A percentile compares a stretch with the other conserved stretches of the same genome.
phyloP scores from a whole-genome alignment of 192 early-diverging fungal genomes.

The Pilobolus umbonatus region DNA sequence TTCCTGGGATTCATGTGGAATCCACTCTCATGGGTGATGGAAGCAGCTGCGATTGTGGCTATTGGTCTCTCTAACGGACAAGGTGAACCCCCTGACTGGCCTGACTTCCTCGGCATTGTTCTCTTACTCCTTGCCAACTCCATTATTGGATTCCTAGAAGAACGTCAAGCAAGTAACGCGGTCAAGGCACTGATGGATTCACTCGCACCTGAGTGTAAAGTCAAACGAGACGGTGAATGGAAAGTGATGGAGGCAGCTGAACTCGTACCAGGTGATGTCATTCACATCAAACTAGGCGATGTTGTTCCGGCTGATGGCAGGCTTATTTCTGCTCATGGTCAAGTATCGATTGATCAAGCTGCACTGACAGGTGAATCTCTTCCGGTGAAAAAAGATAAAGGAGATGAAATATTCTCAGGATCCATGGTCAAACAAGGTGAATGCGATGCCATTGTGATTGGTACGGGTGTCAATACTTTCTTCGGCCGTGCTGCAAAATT shows the following conservation, averaged over 20 bases:
- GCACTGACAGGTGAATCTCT: slow-evolving; percentile 73
- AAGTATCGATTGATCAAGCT: slow-evolving; percentile 68
- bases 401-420: slow-evolving; percentile 72
- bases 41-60: slow-evolving; percentile 81
- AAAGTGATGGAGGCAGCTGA: slow-evolving; percentile 66
- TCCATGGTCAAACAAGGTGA: slow-evolving; percentile 81
- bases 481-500: slow-evolving; percentile 79
- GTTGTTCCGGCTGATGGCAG: slow-evolving; percentile 85
- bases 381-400: slow-evolving; percentile 61
- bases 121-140: slow-evolving; percentile 80
- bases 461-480: slow-evolving; percentile 79
- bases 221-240: slow-evolving; percentile 82
- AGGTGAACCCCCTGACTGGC: slow-evolving; percentile 69
- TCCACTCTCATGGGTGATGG: slow-evolving; percentile 79
- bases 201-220: slow-evolving; percentile 82
- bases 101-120: slow-evolving; percentile 81
- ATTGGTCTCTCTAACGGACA: slow-evolving; percentile 72
- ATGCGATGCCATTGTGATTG: slow-evolving; percentile 72
- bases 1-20: slow-evolving; percentile 87
- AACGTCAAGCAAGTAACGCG: slow-evolving; percentile 85
- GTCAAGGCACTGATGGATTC: slow-evolving; percentile 94
- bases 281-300: slow-evolving; percentile 82
- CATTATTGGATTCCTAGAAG: slow-evolving; percentile 84
- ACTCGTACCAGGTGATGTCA: slow-evolving; percentile 89
- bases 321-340: slow-evolving; percentile 53